Base-by-base conservation (phyloP, 1,284 basidiomycete species). In the Stereum hirsutum region DNA sequence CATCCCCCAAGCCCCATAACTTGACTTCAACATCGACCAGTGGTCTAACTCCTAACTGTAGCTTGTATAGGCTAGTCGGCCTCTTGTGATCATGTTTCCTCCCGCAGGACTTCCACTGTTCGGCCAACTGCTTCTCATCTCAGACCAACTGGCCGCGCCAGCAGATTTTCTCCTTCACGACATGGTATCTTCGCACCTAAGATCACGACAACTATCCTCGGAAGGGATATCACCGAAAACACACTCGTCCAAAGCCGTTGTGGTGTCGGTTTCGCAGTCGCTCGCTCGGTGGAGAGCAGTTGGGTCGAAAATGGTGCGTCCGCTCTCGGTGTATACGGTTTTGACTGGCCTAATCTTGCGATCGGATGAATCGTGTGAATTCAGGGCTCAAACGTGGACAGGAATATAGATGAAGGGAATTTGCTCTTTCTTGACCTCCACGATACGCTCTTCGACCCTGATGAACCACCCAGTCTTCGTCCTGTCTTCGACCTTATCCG, bases 161-260 rank as follows among this genome's bases (percentile, higher is more conserved):
- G 78, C 75, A 7, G 78, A 83, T 47, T 87, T 86, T 51, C 50
- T 81, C 12, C 62, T 88, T 1, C 74, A 81, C 47, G 65, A 64
- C 17, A 60, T 64, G 32, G 49, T 86, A 4, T 54, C 65, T 17
- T 50, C 65, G 2, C 70, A 78, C 46, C 57, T n/a, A n/a, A n/a
- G n/a, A n/a, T 82, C 27, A 85, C 80, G 36, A 6, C 20, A 17
- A 2, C 11, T 12, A 11, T 7, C 20, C 11, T 23, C 20, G 34
- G 11, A 10, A 11, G 34, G 57, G 61, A 65, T 36, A 49, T 59
- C 3, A 58, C 60, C 41, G 48, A n/a, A n/a, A n/a, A n/a, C n/a
- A n/a, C n/a, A n/a, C n/a, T n/a, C 53, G 6, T 49, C 65, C 6
- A 59, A 58, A 45, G 63, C 61, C 48, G 56, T 81, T 31, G 56